Percentiles rank a stretch among this genome's conserved stretches.
These are phyloP conservation scores for Zelonia costaricensis DNA, from an alignment of 208 protist species.

Conservation along the genomic window DNA sequence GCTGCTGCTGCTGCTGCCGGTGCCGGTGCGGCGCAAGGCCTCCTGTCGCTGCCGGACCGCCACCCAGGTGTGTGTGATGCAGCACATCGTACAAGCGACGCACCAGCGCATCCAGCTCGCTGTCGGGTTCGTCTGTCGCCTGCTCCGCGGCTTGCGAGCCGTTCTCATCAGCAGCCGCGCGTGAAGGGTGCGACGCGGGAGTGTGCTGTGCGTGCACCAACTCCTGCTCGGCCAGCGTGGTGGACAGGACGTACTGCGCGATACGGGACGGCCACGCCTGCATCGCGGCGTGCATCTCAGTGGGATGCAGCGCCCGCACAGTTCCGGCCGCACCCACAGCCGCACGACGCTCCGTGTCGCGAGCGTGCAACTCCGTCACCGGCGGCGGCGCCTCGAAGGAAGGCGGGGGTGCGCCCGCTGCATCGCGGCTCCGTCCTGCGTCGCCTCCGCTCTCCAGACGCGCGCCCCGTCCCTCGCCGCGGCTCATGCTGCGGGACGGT, in stretches of 20 bases:
- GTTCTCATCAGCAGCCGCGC: background rate
- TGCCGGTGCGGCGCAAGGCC: background rate
- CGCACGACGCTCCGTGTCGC: no score
- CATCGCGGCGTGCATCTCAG: conserved; percentile 15
- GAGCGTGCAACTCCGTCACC: no score
- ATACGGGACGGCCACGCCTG: conserved; percentile 30
- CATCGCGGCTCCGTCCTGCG: no score
- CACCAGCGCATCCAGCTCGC: conserved; percentile 1
- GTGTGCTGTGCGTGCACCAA: no score
- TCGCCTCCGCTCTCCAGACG: no score
- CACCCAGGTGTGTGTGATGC: conserved; percentile 8
- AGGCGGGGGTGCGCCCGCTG: no score
- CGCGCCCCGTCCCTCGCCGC: no score
- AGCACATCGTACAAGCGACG: conserved; percentile 12
- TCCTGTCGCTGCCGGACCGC: background rate
- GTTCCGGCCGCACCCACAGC: no score
- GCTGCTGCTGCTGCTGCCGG: no score
- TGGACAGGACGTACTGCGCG: conserved; percentile 19
- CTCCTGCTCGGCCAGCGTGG: background rate
- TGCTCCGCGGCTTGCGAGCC: background rate
- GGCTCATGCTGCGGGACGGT: no score
- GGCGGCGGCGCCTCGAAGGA: no score
- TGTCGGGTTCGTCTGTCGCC: background rate
- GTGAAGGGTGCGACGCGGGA: no score
- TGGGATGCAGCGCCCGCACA: conserved; percentile 8